Evolutionary conservation across 495 filamentous ascomycete genomes (phyloP).

Genomic region (Trichoderma asperelloides): DNA sequence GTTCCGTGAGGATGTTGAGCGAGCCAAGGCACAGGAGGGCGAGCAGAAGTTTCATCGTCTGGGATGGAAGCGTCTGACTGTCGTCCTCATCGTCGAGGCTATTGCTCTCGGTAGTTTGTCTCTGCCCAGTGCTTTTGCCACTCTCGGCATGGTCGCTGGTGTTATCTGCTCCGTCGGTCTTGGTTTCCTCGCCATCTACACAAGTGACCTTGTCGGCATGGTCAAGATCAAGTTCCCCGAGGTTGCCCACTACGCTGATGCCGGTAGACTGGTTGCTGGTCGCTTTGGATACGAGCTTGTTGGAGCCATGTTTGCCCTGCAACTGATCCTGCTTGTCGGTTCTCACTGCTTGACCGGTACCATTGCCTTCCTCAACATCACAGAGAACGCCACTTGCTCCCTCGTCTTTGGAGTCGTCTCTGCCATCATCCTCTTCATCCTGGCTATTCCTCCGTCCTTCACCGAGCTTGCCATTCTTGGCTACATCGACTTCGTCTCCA

Average conservation of each 20-base stretch:
- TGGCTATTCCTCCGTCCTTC: constrained; percentile 51
- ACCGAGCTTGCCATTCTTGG: constrained; percentile 50
- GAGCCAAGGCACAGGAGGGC: constrained; percentile 29
- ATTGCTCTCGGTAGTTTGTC: constrained; percentile 63
- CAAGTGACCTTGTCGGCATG: constrained; percentile 68
- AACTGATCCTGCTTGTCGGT: constrained; percentile 69
- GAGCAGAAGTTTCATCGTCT: constrained; percentile 33
- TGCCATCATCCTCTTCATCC: constrained; percentile 49
- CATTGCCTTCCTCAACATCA: constrained; percentile 60
- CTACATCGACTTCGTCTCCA: constrained; percentile 54
- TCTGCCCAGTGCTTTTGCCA: constrained; percentile 55
- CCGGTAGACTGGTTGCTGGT: constrained; percentile 57
- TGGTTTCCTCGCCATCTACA: constrained; percentile 64
- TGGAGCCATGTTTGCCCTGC: constrained; percentile 52
- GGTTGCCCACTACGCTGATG: constrained; percentile 67
- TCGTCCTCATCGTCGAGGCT: constrained; percentile 22
- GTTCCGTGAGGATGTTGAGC: constrained; percentile 22
- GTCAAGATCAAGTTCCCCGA: constrained; percentile 64
- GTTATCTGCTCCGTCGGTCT: constrained; percentile 51
- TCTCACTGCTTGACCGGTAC: constrained; percentile 67
- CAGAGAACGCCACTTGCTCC: constrained; percentile 55
- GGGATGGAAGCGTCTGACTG: too few relatives aligned
- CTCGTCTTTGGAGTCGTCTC: constrained; percentile 60
- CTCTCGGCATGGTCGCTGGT: constrained; percentile 49
- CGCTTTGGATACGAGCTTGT: constrained; percentile 54